Evolutionary conservation across 176 grass and related monocot species (phyloP).

Genomic region (Pontederia paniculata): DNA sequence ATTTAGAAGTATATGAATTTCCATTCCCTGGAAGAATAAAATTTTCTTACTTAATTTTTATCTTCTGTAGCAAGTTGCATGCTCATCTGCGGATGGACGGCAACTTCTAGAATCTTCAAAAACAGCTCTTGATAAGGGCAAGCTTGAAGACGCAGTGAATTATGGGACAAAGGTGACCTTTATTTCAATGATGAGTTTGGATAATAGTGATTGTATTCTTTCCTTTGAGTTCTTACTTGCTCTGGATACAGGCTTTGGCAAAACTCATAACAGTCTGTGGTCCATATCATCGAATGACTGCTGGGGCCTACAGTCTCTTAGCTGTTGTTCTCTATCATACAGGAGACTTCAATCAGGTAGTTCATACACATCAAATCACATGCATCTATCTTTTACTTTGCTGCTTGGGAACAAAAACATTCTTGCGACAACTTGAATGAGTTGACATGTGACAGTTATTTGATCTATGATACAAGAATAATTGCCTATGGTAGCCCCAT

Average conservation of each 20-base stretch:
- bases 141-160: constrained; percentile 99
- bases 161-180: constrained; percentile 87
- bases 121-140: constrained; percentile 99
- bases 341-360: constrained; percentile 98
- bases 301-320: constrained; percentile 94
- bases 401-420: too few species aligned
- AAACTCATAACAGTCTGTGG: constrained; percentile 92
- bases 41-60: neutral
- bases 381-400: too few species aligned
- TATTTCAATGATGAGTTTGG: constrained; percentile 4
- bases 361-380: neutral
- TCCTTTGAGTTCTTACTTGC: constrained; percentile 11
- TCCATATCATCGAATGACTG: constrained; percentile 97
- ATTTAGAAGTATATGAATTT: constrained; percentile 4
- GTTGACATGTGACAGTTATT: too few species aligned
- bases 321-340: constrained; percentile 99
- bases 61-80: constrained; percentile 87
- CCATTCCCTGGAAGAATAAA: neutral
- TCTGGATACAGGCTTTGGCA: constrained; percentile 67
- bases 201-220: neutral
- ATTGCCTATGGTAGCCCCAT: too few species aligned
- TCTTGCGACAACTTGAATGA: neutral
- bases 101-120: constrained; percentile 97
- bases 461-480: too few species aligned
- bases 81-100: constrained; percentile 94